Evolutionary conservation across 23 red algal species (phyloP).

Genomic region (Porphyridium purpureum): DNA sequence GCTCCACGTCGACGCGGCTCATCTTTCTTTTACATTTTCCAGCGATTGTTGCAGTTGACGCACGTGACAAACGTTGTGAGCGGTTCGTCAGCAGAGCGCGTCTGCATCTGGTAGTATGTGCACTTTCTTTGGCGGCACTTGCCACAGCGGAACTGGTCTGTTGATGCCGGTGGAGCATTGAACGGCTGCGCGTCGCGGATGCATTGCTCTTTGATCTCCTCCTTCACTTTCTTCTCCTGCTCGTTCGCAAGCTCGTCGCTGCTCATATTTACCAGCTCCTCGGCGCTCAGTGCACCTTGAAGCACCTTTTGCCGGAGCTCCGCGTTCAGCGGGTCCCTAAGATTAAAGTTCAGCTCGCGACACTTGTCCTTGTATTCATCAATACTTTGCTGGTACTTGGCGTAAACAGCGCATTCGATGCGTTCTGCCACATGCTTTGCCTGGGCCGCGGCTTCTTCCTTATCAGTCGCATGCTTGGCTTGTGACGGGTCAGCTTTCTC

Average conservation of each 20-base stretch:
- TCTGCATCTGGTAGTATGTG: slow-evolving; percentile 96
- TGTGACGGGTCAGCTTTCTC: too few relatives aligned
- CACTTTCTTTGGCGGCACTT: slow-evolving; percentile 84
- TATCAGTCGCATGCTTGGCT: too few relatives aligned
- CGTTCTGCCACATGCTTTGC: too few relatives aligned
- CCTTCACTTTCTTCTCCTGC: slow-evolving; percentile 34
- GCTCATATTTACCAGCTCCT: slow-evolving; percentile 49
- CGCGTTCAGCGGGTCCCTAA: slow-evolving; percentile 74
- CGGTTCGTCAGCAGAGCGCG: slow-evolving; percentile 89
- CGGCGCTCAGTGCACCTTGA: slow-evolving; percentile 21
- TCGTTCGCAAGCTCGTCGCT: slow-evolving; percentile 70
- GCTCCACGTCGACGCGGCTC: too few relatives aligned
- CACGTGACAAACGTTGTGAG: slow-evolving; percentile 97
- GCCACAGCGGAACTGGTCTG: slow-evolving; percentile 87
- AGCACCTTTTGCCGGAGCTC: slow-evolving; percentile 41
- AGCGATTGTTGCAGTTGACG: slow-evolving; percentile 83
- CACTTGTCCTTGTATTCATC: slow-evolving; percentile 54
- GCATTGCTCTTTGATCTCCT: slow-evolving; percentile 41
- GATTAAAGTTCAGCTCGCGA: slow-evolving; percentile 67
- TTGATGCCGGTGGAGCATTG: slow-evolving; percentile 34
- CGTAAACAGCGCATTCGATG: too few relatives aligned
- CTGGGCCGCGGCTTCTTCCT: too few relatives aligned
- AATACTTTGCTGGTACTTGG: neutral
- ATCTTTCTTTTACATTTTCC: too few relatives aligned
- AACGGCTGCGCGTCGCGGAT: slow-evolving; percentile 54